Conservation (phyloP, 257 asterid genomes). For the Solanum clarkiae region DNA sequence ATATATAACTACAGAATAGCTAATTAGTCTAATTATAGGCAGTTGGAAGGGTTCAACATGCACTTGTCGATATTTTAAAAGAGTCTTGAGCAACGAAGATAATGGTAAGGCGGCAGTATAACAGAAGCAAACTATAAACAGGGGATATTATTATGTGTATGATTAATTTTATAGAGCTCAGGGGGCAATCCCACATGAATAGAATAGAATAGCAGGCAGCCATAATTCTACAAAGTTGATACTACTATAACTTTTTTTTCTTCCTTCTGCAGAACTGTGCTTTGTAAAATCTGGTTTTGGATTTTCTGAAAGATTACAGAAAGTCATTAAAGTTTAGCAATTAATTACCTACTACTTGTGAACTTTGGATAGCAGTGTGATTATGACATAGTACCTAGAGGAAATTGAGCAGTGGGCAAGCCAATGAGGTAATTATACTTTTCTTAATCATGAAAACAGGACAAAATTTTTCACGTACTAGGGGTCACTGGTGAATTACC, state of each 20-base stretch:
- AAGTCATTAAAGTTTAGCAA: neutral
- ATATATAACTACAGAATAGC: neutral
- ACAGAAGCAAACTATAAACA: neutral
- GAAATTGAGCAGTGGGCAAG: neutral
- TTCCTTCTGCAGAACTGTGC: neutral
- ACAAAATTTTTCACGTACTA: neutral
- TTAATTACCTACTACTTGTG: neutral
- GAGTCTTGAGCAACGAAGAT: neutral
- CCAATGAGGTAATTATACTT: neutral
- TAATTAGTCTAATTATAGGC: neutral
- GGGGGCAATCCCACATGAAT: neutral
- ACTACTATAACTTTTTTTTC: neutral
- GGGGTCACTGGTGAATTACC: neutral
- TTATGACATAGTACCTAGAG: neutral
- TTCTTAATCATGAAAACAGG: neutral
- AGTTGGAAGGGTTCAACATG: neutral
- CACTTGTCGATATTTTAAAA: neutral
- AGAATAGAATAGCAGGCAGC: neutral
- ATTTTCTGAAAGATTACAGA: neutral
- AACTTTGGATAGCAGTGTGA: neutral
- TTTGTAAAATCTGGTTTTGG: neutral
- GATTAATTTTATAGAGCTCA: neutral
- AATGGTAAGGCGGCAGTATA: neutral
- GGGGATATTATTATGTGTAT: neutral
- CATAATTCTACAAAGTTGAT: neutral